Percentiles rank a stretch among this genome's conserved stretches.
Conservation (phyloP, 805 yeast species). For the Jamesozyma spencerorum region DNA sequence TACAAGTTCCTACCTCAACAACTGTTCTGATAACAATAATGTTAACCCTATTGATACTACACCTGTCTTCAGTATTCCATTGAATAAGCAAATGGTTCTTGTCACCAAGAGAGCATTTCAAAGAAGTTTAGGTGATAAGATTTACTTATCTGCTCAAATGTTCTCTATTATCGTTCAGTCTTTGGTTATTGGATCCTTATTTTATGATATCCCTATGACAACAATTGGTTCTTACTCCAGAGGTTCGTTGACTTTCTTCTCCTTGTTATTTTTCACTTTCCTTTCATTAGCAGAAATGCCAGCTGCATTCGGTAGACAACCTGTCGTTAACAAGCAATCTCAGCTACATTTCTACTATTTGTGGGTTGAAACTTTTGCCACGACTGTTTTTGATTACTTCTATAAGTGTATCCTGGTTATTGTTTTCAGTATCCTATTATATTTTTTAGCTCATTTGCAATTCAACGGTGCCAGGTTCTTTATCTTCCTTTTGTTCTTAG, state of each 20-base stretch:
- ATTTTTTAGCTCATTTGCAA: slow-evolving; percentile 45
- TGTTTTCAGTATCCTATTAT: slow-evolving; percentile 38
- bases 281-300: slow-evolving; percentile 49
- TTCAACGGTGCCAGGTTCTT: slow-evolving; percentile 42
- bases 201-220: slow-evolving; percentile 35
- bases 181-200: slow-evolving; percentile 42
- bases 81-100: slow-evolving; percentile 36
- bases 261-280: slow-evolving; percentile 47
- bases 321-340: slow-evolving; percentile 55
- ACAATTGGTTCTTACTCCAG: slow-evolving; percentile 44
- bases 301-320: slow-evolving; percentile 37
- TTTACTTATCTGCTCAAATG: slow-evolving; percentile 34
- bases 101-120: slow-evolving; percentile 39
- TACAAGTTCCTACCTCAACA: slow-evolving; percentile 25
- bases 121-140: slow-evolving; percentile 37
- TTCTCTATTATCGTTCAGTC: slow-evolving; percentile 34
- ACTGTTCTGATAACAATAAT: slow-evolving; percentile 26
- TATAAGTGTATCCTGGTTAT: slow-evolving; percentile 37
- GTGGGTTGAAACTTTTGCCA: slow-evolving; percentile 56
- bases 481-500: slow-evolving; percentile 37
- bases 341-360: slow-evolving; percentile 57
- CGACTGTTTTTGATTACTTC: slow-evolving; percentile 50
- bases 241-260: slow-evolving; percentile 45
- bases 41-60: slow-evolving; percentile 22
- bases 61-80: slow-evolving; percentile 11